Evolutionary conservation across 2,329 filamentous ascomycete genomes (phyloP).

Genomic region (Triangularia setosa): DNA sequence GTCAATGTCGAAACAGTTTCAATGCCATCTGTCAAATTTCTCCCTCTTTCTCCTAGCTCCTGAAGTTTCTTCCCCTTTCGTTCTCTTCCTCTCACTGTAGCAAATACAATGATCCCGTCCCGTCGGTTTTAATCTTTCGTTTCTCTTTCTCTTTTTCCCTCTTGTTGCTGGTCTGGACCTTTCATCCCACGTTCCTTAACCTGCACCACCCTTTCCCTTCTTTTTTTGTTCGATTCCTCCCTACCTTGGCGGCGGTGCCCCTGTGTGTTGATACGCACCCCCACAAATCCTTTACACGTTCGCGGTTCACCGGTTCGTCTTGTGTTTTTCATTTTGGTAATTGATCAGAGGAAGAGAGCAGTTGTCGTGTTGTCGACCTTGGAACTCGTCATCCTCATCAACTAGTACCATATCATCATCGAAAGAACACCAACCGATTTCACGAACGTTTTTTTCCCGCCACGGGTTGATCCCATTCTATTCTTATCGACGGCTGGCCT

Average conservation of each 20-base stretch:
- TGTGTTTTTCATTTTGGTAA: background rate
- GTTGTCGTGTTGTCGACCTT: conserved; percentile 1
- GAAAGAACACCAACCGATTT: background rate
- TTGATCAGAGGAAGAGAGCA: background rate
- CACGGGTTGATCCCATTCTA: conserved; percentile 27
- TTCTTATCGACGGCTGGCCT: conserved; percentile 29
- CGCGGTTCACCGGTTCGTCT: background rate
- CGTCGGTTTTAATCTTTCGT: conserved; percentile 10
- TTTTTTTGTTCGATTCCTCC: conserved; percentile 1
- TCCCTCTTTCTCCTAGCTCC: background rate
- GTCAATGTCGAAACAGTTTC: conserved; percentile 7
- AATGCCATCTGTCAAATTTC: conserved; percentile 4
- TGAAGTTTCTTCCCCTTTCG: background rate
- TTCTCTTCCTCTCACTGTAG: background rate
- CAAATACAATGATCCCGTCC: conserved; percentile 10
- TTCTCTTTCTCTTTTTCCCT: conserved; percentile 2
- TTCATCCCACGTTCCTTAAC: conserved; percentile 18
- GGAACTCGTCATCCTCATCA: background rate
- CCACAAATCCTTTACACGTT: background rate
- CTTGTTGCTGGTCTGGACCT: conserved; percentile 5
- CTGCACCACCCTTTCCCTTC: conserved; percentile 16
- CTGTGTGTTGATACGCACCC: background rate
- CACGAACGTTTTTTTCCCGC: background rate
- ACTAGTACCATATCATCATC: background rate
- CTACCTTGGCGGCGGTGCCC: conserved; percentile 1